Evolutionary conservation across 2,329 filamentous ascomycete genomes (phyloP), one percentile per base, ranked within the genome.

Genomic region (Dactylellina parvicollis): DNA sequence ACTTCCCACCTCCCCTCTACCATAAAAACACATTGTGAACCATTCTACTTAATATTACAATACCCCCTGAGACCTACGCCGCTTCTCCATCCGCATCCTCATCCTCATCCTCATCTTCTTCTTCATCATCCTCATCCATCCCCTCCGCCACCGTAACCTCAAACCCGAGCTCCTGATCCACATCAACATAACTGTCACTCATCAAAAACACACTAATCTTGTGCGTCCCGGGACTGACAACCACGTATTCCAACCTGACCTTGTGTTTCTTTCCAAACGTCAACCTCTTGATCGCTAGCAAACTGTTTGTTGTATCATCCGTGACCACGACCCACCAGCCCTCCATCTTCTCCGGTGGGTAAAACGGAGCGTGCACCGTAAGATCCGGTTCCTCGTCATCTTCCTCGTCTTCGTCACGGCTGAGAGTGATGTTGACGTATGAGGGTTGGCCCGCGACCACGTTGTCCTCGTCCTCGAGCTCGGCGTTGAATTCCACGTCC

Each of bases 301-400:
- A 84, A 75, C 86, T 93, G 83, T 92, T 94, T 40, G 90, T 92
- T 80, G 88, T 90, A 82, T 97, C 92, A 77, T 98, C 93, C 28
- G 93, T 94, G 32, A 99, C 92, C 18, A 99, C 92, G 64, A 99
- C 83, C 95, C 95, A 99, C 93, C 93, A 99, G 80, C 95, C 96
- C 85, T 99, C 95, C 83, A 92, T 90, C 85, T 99, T 99, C 81
- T 90, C 90, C 54, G 81, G 84, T 0, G 95, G 93, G 80, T 95
- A 99, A 85, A 98, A 99, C 0, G 95, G 95, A 56, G 94, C 93
- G 80, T 98, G 93, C 1, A 98, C 96, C 1, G 89, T 89, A 1
- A 90, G 87, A 80, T 97, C 92, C 14, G 90, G 86, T 76, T 91
- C 89, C 20, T 86, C 84, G 14, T 88, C 89, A 56, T 90, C 87